phyloP scores from a whole-genome alignment of 352 stramenopile species.

The Phytophthora cactorum region DNA sequence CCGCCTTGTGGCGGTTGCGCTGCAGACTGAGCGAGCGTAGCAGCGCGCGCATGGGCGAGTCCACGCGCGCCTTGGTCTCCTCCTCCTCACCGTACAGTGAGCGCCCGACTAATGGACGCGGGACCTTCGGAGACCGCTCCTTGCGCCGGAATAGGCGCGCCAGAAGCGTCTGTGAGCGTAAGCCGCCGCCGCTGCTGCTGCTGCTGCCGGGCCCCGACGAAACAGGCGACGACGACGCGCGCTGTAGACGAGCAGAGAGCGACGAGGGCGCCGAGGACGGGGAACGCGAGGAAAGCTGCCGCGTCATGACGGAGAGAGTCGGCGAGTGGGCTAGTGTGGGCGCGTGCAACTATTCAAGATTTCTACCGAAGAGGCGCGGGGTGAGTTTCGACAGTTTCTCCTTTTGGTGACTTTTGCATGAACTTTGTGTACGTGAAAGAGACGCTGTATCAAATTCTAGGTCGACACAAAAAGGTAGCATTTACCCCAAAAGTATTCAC shows the following conservation, averaged over 20 bases:
- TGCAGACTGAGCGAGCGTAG: slow-evolving; percentile 46
- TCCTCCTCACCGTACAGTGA: slow-evolving; percentile 38
- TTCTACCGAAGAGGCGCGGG: slow-evolving; percentile 30
- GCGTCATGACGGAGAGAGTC: slow-evolving; percentile 27
- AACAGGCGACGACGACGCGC: slow-evolving; percentile 9
- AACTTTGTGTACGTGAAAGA: background rate
- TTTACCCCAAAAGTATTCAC: too few relatives aligned
- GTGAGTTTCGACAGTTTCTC: slow-evolving; percentile 15
- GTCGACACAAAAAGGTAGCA: background rate
- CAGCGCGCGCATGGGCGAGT: slow-evolving; percentile 40
- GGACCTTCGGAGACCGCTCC: slow-evolving; percentile 18
- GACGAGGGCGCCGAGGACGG: slow-evolving; percentile 26
- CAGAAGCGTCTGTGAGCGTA: slow-evolving; percentile 37
- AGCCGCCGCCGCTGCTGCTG: background rate
- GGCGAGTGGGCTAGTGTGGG: slow-evolving; percentile 14
- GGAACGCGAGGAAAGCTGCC: slow-evolving; percentile 20
- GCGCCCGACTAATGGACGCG: slow-evolving; percentile 5
- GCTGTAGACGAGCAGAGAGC: slow-evolving; percentile 11
- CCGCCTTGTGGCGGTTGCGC: slow-evolving; percentile 17
- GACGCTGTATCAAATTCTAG: background rate
- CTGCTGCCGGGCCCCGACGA: slow-evolving; percentile 5
- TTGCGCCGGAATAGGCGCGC: slow-evolving; percentile 47
- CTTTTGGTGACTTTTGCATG: background rate
- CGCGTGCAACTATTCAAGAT: slow-evolving; percentile 43
- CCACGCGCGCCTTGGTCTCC: slow-evolving; percentile 37